Conservation (phyloP, 306 rosid species). For the Fragaria ananassa region DNA sequence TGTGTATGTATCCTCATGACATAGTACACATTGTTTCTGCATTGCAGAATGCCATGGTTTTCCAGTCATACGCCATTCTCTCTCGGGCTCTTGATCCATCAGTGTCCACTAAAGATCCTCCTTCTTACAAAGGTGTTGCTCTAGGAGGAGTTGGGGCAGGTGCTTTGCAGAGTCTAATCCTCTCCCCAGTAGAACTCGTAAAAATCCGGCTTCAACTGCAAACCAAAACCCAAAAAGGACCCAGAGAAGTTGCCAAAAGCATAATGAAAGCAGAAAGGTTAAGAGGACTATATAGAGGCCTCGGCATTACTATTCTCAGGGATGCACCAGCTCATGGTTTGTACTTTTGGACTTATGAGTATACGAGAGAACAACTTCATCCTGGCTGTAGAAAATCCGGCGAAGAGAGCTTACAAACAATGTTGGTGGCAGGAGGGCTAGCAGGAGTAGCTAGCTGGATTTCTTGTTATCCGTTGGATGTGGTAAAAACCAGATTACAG, state of each 20-base stretch:
- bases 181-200: conserved; percentile 68
- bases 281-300: conserved; percentile 62
- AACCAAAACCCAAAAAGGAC: conserved; percentile 38
- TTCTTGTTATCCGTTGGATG: conserved; percentile 77
- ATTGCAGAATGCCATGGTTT: conserved; percentile 78
- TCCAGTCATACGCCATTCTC: conserved; percentile 69
- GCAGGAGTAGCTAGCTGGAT: conserved; percentile 89
- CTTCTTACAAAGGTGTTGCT: conserved; percentile 67
- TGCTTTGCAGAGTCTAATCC: conserved; percentile 59
- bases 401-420: conserved; percentile 56
- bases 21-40: conserved; percentile 8
- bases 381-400: conserved; percentile 70
- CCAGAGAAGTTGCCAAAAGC: conserved; percentile 41
- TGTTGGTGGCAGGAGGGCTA: conserved; percentile 71
- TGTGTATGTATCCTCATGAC: conserved; percentile 1
- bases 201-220: conserved; percentile 76
- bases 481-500: conserved; percentile 70
- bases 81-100: conserved; percentile 60
- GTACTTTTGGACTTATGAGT: conserved; percentile 78
- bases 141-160: conserved; percentile 75
- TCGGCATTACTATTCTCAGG: conserved; percentile 55
- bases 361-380: conserved; percentile 68
- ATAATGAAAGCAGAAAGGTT: conserved; percentile 63
- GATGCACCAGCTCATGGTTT: conserved; percentile 70
- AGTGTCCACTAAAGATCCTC: conserved; percentile 44